These are phyloP conservation scores for Davidsoniella neocaledoniae DNA, from an alignment of 2,329 filamentous ascomycete genomes.

Conservation along the genomic window DNA sequence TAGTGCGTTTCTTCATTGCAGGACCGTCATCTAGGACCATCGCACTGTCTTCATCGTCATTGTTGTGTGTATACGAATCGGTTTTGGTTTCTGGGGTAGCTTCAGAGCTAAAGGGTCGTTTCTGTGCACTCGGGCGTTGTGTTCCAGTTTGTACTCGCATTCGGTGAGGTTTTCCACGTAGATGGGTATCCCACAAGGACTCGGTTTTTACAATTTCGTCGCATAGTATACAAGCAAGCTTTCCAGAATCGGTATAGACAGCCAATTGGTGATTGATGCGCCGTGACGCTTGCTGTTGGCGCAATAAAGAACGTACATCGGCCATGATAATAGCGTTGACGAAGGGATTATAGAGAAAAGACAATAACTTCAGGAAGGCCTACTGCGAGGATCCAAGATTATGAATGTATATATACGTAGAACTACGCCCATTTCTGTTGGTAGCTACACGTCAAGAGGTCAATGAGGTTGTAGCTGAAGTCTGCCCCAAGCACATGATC, in stretches of 20 bases:
- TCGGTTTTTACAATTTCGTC: slow-evolving; percentile 48
- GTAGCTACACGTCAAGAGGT: too few species aligned
- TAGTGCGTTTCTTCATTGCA: background rate
- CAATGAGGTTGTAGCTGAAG: too few species aligned
- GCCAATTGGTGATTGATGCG: slow-evolving; percentile 55
- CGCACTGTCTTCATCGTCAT: background rate
- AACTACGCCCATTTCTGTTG: too few species aligned
- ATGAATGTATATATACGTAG: too few species aligned
- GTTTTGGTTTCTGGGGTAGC: slow-evolving; percentile 18
- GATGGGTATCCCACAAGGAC: slow-evolving; percentile 48
- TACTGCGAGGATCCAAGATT: too few species aligned
- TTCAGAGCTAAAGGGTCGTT: slow-evolving; percentile 19
- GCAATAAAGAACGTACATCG: slow-evolving; percentile 64
- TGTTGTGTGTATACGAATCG: slow-evolving; percentile 15
- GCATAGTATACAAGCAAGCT: slow-evolving; percentile 51
- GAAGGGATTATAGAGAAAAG: too few species aligned
- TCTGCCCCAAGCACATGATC: too few species aligned
- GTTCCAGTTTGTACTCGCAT: slow-evolving; percentile 8
- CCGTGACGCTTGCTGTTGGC: slow-evolving; percentile 58
- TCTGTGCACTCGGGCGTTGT: slow-evolving; percentile 9
- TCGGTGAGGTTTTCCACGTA: slow-evolving; percentile 31
- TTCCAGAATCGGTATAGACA: slow-evolving; percentile 49
- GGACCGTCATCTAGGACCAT: background rate
- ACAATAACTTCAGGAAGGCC: too few species aligned
- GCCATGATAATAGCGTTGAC: slow-evolving; percentile 35